A percentile compares a stretch with the other conserved stretches of the same genome.
Conservation (phyloP, 768 basidiomycete species). For the Collybia nuda region DNA sequence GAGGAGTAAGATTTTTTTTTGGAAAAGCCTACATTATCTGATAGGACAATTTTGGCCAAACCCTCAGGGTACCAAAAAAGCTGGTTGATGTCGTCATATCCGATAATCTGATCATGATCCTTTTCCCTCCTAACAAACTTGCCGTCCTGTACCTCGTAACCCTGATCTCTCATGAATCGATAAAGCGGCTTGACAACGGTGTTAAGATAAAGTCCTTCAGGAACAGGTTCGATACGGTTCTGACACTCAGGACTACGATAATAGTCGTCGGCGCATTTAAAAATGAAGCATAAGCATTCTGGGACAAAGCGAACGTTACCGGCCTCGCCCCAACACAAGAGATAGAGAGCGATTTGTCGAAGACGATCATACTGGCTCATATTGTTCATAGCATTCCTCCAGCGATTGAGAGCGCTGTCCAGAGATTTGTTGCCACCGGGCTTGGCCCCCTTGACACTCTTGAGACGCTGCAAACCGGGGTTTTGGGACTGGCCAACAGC, state of each 20-base stretch:
- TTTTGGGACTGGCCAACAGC: slow-evolving; percentile 95
- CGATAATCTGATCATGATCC: slow-evolving; percentile 94
- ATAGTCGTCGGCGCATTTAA: slow-evolving; percentile 99
- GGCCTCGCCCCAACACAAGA: slow-evolving; percentile 98
- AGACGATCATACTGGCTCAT: slow-evolving; percentile 99
- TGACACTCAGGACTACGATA: slow-evolving; percentile 98
- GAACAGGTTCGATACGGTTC: slow-evolving; percentile 88
- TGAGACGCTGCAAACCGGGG: slow-evolving; percentile 86
- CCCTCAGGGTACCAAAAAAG: slow-evolving; percentile 99
- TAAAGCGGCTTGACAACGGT: slow-evolving; percentile 94
- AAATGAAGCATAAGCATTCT: slow-evolving; percentile 97
- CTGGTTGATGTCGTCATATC: slow-evolving; percentile 99
- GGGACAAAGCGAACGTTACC: slow-evolving; percentile 97
- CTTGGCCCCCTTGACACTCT: slow-evolving; percentile 69
- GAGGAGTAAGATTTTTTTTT: neutral
- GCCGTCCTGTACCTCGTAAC: slow-evolving; percentile 92
- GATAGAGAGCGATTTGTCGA: slow-evolving; percentile 92
- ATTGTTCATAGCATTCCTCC: slow-evolving; percentile 98
- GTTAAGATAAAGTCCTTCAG: slow-evolving; percentile 91
- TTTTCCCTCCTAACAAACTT: slow-evolving; percentile 93
- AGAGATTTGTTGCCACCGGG: slow-evolving; percentile 71
- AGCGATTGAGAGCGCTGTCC: slow-evolving; percentile 89
- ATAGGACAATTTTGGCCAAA: slow-evolving; percentile 86
- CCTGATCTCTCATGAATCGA: slow-evolving; percentile 94
- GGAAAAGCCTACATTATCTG: slow-evolving; percentile 67